Evolutionary conservation across 768 basidiomycete species (phyloP).

Genomic region (Tulasnella sp.): DNA sequence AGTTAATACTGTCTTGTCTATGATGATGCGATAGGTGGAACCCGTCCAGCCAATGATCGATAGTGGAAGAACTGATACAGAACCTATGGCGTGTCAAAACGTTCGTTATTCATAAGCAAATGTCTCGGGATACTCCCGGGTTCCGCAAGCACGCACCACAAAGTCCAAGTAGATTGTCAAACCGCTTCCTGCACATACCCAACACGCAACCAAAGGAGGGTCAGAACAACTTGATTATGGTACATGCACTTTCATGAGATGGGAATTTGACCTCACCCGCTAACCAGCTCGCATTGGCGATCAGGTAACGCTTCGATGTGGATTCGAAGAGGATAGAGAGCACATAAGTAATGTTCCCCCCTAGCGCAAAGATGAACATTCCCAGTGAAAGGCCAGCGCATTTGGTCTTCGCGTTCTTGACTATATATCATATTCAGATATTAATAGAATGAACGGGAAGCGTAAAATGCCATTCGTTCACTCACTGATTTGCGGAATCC

Average conservation of each 20-base stretch:
- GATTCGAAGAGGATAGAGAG: conserved; percentile 75
- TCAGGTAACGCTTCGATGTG: conserved; percentile 56
- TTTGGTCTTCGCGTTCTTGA: conserved; percentile 78
- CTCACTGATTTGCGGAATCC: conserved; percentile 81
- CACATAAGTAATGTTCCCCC: conserved; percentile 76
- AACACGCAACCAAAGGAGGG: background rate
- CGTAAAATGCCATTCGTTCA: conserved; percentile 16
- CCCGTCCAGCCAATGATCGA: conserved; percentile 27
- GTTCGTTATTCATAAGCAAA: conserved; percentile 17
- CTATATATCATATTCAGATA: conserved; percentile 30
- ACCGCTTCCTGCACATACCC: conserved; percentile 46
- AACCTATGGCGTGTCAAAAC: conserved; percentile 38
- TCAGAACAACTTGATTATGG: background rate
- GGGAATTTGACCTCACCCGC: conserved; percentile 45
- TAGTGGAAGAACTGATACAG: conserved; percentile 81
- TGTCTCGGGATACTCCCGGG: no score
- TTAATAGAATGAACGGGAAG: conserved; percentile 3
- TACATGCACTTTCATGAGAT: background rate
- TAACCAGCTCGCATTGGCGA: conserved; percentile 85
- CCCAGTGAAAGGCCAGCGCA: conserved; percentile 89
- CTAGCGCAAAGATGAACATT: conserved; percentile 89
- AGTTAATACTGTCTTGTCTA: no score
- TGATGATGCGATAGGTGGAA: background rate
- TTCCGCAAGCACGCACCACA: conserved; percentile 42
- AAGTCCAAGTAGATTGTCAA: conserved; percentile 73